Base-by-base conservation (phyloP, 768 basidiomycete genomes). In the Tephrocybe sp. region DNA sequence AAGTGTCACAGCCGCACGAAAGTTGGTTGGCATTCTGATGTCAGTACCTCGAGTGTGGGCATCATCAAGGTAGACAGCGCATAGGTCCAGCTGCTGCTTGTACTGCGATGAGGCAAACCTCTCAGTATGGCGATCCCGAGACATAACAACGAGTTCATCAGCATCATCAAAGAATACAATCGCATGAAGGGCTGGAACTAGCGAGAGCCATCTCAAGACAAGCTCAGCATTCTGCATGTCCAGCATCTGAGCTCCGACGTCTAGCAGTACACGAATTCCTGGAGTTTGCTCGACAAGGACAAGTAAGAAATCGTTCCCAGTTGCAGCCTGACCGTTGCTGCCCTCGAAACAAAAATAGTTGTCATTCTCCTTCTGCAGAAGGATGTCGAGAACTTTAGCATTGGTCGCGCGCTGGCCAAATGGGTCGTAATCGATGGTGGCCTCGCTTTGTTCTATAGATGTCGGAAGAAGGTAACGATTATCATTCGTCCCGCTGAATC, bases 401-500 rank as follows among this genome's bases (percentile, higher is more conserved):
- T 80, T 82, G 1, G 80, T 82, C 23, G 69, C 63, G 4, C 64
- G 56, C 46, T 80, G 76, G 19, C 60, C 67, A 0, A 62, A 59
- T 0, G 69, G 69, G 47, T 77, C 73, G 8, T 54, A 5, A 3
- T 19, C 32, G 13, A 32, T 32, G 13, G 9, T 2, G 14, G 16
- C 31, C 35, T 47, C 23, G 8, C 26, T 42, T 45, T 76, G 75
- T 2, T 52, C 57, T 35, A 72, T 70, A 3, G 70, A 68, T 0
- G 59, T 65, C 0, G 73, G 73, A 11, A 73, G 57, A 14, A 74
- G 57, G 38, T 71, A 68, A 12, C 63, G 66, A 23, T 71, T 70
- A 51, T 82, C 80, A 43, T 82, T 82, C 1, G 80, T 82, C 8
- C 80, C 80, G 44, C 78, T 81, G 54, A 82, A 82, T 4, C 77